Conservation (phyloP, 2,329 filamentous ascomycete species). For the Emergomyces pasteurianus region DNA sequence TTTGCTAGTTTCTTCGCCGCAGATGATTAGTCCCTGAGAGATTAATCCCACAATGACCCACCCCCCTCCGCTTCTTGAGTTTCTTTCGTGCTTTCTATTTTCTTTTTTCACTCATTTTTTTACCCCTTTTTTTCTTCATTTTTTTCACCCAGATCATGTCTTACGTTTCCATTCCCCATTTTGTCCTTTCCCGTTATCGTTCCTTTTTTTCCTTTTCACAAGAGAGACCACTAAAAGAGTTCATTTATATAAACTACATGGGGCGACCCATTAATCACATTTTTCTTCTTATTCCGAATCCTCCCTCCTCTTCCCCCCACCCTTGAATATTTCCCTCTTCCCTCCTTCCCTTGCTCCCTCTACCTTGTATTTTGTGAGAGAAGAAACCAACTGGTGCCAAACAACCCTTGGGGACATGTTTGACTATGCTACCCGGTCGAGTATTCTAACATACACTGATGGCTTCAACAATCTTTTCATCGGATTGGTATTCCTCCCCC, state of each 20-base stretch:
- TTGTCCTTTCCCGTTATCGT: not conserved
- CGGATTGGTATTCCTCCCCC: no score
- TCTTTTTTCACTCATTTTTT: not conserved
- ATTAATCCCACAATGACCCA: no score
- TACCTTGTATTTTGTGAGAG: no score
- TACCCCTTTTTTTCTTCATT: not conserved
- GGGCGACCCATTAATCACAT: slow-evolving; percentile 22
- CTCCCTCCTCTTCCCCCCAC: slow-evolving; percentile 2
- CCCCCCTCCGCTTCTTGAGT: no score
- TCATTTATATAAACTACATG: slow-evolving; percentile 3
- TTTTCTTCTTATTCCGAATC: slow-evolving; percentile 7
- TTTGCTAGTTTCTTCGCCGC: no score
- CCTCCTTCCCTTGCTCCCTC: no score
- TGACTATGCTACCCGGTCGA: no score
- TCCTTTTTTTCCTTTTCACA: slow-evolving; percentile 2
- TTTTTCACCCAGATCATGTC: not conserved
- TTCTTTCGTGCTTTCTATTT: no score
- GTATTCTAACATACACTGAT: no score
- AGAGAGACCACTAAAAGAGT: slow-evolving; percentile 9
- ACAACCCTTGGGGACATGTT: no score
- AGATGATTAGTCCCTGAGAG: no score
- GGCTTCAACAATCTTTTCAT: no score
- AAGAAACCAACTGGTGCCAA: not conserved
- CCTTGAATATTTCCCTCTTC: not conserved
- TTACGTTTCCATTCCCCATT: not conserved